Base-by-base conservation (phyloP, 148 eudicot genomes). In the Beta vulgaris region DNA sequence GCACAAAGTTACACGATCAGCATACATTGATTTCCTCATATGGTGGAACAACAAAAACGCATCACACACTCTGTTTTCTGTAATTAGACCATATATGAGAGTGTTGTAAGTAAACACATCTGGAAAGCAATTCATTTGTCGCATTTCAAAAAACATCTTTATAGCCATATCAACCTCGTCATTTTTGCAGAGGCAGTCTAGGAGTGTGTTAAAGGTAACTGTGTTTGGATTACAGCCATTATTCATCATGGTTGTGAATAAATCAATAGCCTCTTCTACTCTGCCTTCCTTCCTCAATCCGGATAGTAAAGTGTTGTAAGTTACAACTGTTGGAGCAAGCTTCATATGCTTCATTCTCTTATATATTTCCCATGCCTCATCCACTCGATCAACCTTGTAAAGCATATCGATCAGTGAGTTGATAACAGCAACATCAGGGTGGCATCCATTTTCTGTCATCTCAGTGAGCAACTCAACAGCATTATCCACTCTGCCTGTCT, bases 181-280 rank as follows among this genome's bases (percentile, higher is more conserved):
- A 81, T 89, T 90, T 78, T 95, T 95, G 81, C 96, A 92, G 71
- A 95, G 91, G 77, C 97, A 89, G 82, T 95, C 96, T 40, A 95
- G 42, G 73, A 95, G 84, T 0, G 98, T 92, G 77, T 95, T 92
- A 68, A 79, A 95, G 53, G 93, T 89, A 74, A 95, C 77, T 21
- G 92, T 92, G 77, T 95, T 87, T 19, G 96, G 98, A 72, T 77
- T 79, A 77, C 90, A 88, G 26, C 93, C 91, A 76, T 71, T 71
- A 57, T 61, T 68, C 16, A 67, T 64, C 88, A 95, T 89, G 83
- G 85, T 74, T 66, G 86, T 73, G 84, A 90, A 92, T 69, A 95
- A 79, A 71, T 83, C 75, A 58, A 83, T 69, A 63, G 92, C 91
- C 67, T 95, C 98, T 57, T 80, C 79, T 36, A 92, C 86, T 76